Evolutionary conservation across 305 asterid species (phyloP).

Genomic region (Fraxinus latifolia): DNA sequence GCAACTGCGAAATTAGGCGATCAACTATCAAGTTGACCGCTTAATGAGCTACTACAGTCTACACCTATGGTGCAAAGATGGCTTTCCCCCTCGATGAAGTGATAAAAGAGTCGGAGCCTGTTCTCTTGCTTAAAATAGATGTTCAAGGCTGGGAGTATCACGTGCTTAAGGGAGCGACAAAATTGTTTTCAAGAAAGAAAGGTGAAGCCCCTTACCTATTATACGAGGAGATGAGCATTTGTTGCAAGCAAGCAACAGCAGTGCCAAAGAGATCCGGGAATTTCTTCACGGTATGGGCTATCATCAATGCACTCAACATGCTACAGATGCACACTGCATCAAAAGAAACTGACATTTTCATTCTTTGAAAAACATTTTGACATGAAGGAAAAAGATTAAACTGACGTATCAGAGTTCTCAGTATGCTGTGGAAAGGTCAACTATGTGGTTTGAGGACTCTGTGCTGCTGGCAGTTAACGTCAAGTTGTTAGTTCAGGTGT

Average conservation of each 20-base stretch:
- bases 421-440: conserved; percentile 1
- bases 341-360: conserved; percentile 49
- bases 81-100: conserved; percentile 58
- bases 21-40: no score
- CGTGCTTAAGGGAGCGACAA: conserved; percentile 81
- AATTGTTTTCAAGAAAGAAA: conserved; percentile 70
- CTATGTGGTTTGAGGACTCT: conserved; percentile 1
- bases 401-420: conserved; percentile 9
- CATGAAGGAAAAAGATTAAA: conserved; percentile 4
- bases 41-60: no score
- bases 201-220: conserved; percentile 87
- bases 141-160: conserved; percentile 99
- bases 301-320: conserved; percentile 58
- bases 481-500: conserved; percentile 2
- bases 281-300: conserved; percentile 73
- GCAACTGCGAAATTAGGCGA: no score
- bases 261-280: conserved; percentile 65
- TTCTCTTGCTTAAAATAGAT: conserved; percentile 76
- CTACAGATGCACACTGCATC: conserved; percentile 93
- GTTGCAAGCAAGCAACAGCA: conserved; percentile 87
- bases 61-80: no score
- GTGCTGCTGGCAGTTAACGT: not conserved
- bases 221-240: conserved; percentile 88
- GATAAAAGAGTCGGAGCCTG: conserved; percentile 59
- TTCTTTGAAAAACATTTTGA: not conserved